These are phyloP conservation scores for Heterobasidion parviporum DNA, from an alignment of 1,284 basidiomycete species.

Conservation along the genomic window DNA sequence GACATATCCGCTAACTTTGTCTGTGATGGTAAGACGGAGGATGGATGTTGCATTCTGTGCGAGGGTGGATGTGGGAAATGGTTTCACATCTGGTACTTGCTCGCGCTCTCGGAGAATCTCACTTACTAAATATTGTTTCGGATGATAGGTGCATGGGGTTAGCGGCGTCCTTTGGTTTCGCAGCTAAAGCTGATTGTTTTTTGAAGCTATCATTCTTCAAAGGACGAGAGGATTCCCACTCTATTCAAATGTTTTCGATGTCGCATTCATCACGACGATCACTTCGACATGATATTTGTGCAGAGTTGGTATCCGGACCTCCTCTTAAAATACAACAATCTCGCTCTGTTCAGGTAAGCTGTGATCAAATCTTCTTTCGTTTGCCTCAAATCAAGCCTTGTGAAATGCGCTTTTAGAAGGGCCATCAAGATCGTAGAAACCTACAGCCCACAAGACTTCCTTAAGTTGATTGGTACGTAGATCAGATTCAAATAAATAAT, in stretches of 20 bases:
- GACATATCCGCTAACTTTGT: no score
- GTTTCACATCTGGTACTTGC: constrained; percentile 65
- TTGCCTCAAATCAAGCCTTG: constrained; percentile 1
- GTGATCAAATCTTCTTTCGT: constrained; percentile 3
- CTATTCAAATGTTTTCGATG: constrained; percentile 66
- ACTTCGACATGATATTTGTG: constrained; percentile 59
- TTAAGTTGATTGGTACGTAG: constrained; percentile 46
- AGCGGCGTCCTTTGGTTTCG: constrained; percentile 6
- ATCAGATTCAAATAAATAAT: neutral
- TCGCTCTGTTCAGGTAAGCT: constrained; percentile 58
- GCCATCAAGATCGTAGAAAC: constrained; percentile 65
- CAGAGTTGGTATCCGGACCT: constrained; percentile 48
- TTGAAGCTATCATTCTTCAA: constrained; percentile 49
- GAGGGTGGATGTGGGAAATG: constrained; percentile 61
- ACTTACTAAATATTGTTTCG: neutral
- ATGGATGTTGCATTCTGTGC: constrained; percentile 47
- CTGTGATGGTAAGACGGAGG: neutral
- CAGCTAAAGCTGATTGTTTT: constrained; percentile 1
- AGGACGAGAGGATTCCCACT: constrained; percentile 47
- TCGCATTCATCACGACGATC: constrained; percentile 50
- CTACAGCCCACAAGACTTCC: constrained; percentile 44
- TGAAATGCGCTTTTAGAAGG: constrained; percentile 34
- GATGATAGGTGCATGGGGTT: constrained; percentile 72
- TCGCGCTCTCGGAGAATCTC: neutral
- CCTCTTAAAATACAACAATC: constrained; percentile 52